A percentile compares a stretch with the other conserved stretches of the same genome.
phyloP scores from a whole-genome alignment of 2,329 filamentous ascomycete genomes.

The Alternaria postmessia region DNA sequence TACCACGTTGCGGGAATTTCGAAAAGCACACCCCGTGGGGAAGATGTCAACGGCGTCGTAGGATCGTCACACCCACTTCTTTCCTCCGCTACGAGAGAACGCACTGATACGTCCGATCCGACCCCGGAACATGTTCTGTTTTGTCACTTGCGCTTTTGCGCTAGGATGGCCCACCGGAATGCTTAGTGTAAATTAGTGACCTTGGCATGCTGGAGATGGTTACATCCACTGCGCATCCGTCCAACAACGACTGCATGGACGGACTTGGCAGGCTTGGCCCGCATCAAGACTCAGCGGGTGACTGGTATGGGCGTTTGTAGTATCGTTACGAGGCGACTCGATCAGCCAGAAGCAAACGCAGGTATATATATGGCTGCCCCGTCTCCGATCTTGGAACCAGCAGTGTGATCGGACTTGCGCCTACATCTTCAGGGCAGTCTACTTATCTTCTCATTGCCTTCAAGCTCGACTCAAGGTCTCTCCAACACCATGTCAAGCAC shows the following conservation, averaged over 20 bases:
- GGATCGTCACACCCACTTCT: conserved; percentile 31
- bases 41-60: conserved; percentile 15
- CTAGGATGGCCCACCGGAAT: conserved; percentile 25
- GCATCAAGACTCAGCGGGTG: conserved; percentile 33
- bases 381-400: conserved; percentile 8
- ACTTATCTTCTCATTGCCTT: conserved; percentile 10
- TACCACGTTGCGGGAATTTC: conserved; percentile 10
- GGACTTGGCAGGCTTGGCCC: conserved; percentile 46
- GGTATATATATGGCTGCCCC: conserved; percentile 31
- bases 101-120: conserved; percentile 25
- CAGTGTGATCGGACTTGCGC: conserved; percentile 30
- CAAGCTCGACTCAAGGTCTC: conserved; percentile 8
- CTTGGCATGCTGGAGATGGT: conserved; percentile 37
- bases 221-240: conserved; percentile 27
- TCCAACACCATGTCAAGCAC: conserved; percentile 38
- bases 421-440: conserved; percentile 17
- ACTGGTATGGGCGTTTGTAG: conserved; percentile 25
- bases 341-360: conserved; percentile 16
- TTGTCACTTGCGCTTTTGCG: conserved; percentile 27
- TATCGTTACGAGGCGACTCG: conserved; percentile 21
- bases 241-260: conserved; percentile 33
- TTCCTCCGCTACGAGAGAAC: conserved; percentile 10
- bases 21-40: conserved; percentile 36
- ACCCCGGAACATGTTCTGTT: conserved; percentile 24
- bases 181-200: conserved; percentile 36